Evolutionary conservation across 805 yeast species (phyloP).

Genomic region (Metschnikowia lachancei): DNA sequence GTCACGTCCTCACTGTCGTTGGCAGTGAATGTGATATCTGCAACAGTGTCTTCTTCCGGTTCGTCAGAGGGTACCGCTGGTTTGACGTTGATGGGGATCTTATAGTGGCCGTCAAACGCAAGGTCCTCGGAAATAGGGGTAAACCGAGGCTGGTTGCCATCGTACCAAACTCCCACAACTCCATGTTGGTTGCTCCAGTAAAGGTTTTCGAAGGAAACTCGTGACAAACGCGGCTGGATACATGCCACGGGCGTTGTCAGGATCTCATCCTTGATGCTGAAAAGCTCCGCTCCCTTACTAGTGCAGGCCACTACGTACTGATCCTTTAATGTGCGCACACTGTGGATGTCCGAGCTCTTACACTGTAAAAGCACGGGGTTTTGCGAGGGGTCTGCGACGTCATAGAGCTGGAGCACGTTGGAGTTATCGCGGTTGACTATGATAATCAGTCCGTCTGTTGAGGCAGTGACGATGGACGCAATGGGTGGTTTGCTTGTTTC

Average conservation of each 20-base stretch:
- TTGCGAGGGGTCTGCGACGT: constrained; percentile 8
- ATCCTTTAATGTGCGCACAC: constrained; percentile 8
- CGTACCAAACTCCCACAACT: constrained; percentile 42
- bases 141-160: constrained; percentile 30
- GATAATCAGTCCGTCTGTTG: constrained; percentile 9
- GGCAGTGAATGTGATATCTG: constrained; percentile 18
- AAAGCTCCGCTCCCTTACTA: constrained; percentile 32
- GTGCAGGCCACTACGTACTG: constrained; percentile 25
- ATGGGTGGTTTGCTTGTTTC: neutral
- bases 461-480: neutral
- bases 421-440: constrained; percentile 8
- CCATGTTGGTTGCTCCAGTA: constrained; percentile 32
- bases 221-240: constrained; percentile 7
- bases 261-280: constrained; percentile 17
- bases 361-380: constrained; percentile 5
- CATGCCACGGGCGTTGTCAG: constrained; percentile 11
- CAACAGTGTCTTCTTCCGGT: constrained; percentile 18
- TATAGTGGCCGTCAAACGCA: constrained; percentile 18
- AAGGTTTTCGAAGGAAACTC: constrained; percentile 21
- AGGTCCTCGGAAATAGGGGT: constrained; percentile 16
- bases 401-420: constrained; percentile 7
- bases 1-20: constrained; percentile 21
- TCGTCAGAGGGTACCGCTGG: constrained; percentile 3
- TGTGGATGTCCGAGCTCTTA: constrained; percentile 4
- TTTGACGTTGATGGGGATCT: constrained; percentile 10